These are phyloP conservation scores for Cytospora piceae DNA, from an alignment of 2,329 filamentous ascomycete genomes.

Conservation along the genomic window DNA sequence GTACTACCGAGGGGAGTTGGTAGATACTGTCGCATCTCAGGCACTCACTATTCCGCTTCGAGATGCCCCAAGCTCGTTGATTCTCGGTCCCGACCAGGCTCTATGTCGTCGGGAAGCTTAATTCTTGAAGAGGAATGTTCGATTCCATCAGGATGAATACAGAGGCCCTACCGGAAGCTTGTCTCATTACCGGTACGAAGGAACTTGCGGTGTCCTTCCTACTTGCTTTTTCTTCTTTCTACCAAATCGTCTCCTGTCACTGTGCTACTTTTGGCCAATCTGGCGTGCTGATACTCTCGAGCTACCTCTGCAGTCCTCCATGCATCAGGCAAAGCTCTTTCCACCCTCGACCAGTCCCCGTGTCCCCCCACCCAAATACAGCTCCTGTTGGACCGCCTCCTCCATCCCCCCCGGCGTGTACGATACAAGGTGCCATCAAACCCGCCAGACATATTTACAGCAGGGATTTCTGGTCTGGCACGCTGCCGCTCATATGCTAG, in stretches of 20 bases:
- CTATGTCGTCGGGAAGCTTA: not conserved
- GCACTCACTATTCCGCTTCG: not conserved
- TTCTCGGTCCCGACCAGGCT: not conserved
- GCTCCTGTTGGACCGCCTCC: constrained; percentile 21
- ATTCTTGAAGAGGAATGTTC: not conserved
- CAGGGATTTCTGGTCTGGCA: constrained; percentile 15
- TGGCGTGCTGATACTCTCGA: constrained; percentile 23
- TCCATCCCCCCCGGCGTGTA: constrained; percentile 17
- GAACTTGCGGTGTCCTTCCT: constrained; percentile 13
- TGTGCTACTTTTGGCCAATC: constrained; percentile 21
- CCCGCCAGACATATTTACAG: constrained; percentile 17
- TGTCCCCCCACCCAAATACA: constrained; percentile 24
- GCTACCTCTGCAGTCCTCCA: constrained; percentile 28
- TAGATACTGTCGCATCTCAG: not conserved
- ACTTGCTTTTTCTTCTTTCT: constrained; percentile 24
- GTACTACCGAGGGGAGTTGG: not conserved
- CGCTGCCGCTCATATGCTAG: constrained; percentile 16
- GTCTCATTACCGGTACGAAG: constrained; percentile 3
- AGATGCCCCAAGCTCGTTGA: not conserved
- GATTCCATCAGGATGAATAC: not conserved
- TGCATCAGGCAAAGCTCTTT: constrained; percentile 27
- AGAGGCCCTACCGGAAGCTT: not conserved
- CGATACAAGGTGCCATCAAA: constrained; percentile 23
- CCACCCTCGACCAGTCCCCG: constrained; percentile 23
- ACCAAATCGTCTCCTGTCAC: constrained; percentile 17